phyloP scores from a whole-genome alignment of 2,329 filamentous ascomycete species.

The Pseudogymnoascus sp. region DNA sequence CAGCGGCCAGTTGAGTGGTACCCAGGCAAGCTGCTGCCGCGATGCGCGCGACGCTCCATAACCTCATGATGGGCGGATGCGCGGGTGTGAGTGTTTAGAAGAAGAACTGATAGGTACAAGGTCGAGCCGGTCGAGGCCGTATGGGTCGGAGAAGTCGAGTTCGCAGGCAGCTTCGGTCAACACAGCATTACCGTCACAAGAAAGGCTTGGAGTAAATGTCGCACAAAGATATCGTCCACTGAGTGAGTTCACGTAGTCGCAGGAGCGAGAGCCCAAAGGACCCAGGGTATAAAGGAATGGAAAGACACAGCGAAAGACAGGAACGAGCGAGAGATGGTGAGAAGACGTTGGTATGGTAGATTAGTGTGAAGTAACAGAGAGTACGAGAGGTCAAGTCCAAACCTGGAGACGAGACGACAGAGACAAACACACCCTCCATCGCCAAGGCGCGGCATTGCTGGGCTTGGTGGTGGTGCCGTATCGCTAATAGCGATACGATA shows the following conservation, averaged over 20 bases:
- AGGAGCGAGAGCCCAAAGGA: not conserved
- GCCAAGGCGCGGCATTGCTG: slow-evolving; percentile 7
- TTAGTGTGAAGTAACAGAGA: not conserved
- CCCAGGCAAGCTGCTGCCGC: not conserved
- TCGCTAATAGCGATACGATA: slow-evolving; percentile 1
- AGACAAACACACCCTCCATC: not conserved
- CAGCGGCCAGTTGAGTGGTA: not conserved
- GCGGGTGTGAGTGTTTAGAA: not conserved
- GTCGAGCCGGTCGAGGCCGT: not conserved
- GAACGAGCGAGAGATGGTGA: slow-evolving; percentile 1
- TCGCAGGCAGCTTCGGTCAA: not conserved
- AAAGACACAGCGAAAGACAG: not conserved
- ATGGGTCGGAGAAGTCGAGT: not conserved
- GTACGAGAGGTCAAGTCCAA: not conserved
- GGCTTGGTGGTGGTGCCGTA: not conserved
- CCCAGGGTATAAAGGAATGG: not conserved
- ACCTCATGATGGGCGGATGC: not conserved
- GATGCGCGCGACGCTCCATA: not conserved
- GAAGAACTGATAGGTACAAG: not conserved
- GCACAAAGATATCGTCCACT: not conserved
- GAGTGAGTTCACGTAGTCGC: not conserved
- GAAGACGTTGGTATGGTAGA: not conserved
- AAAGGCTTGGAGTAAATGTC: not conserved
- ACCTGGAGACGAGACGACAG: not conserved
- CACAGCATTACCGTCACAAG: not conserved